Conservation (phyloP, 805 yeast species). For the Wickerhamomyces canadensis region DNA sequence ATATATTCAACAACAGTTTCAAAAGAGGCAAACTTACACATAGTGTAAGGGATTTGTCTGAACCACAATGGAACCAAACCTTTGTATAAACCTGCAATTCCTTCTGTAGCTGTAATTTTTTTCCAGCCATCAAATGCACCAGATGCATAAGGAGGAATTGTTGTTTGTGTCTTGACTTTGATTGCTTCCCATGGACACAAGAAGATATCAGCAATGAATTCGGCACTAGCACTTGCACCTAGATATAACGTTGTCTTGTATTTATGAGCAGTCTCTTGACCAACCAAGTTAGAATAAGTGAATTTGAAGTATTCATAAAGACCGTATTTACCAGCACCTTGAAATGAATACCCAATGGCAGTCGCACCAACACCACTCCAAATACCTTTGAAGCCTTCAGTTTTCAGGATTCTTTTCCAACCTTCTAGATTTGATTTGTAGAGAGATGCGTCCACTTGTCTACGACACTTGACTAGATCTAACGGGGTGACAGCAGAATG, state of each 20-base stretch:
- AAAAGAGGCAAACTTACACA: constrained; percentile 94
- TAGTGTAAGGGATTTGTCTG: constrained; percentile 97
- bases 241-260: constrained; percentile 72
- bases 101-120: constrained; percentile 62
- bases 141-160: constrained; percentile 77
- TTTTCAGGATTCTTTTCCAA: constrained; percentile 66
- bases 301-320: constrained; percentile 89
- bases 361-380: constrained; percentile 93
- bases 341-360: constrained; percentile 85
- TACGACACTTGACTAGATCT: constrained; percentile 88
- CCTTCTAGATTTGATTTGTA: constrained; percentile 79
- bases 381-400: constrained; percentile 70
- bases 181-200: constrained; percentile 95
- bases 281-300: constrained; percentile 61
- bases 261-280: constrained; percentile 53
- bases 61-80: constrained; percentile 93
- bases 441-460: constrained; percentile 74
- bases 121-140: constrained; percentile 61
- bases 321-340: constrained; percentile 97
- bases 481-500: constrained; percentile 91
- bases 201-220: constrained; percentile 83
- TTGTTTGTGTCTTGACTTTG: constrained; percentile 90
- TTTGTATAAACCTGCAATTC: constrained; percentile 72
- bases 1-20: constrained; percentile 84
- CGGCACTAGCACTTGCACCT: constrained; percentile 90